phyloP scores from a whole-genome alignment of 306 rosid genomes.

The Gastrolobium villosum region DNA sequence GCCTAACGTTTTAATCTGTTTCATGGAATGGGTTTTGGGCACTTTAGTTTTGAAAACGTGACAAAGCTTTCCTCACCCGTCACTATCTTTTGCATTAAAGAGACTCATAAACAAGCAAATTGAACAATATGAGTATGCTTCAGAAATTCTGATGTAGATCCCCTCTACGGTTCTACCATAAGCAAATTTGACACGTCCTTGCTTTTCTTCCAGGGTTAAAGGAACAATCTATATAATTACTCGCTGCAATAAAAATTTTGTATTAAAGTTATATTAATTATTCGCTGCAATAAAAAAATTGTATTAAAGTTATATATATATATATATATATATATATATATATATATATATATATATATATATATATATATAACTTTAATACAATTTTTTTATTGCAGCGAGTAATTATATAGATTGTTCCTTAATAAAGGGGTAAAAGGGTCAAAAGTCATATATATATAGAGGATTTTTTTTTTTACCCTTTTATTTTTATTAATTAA shows the following conservation, averaged over 20 bases:
- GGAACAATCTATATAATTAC: background rate
- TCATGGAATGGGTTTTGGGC: conserved; percentile 47
- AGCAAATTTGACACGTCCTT: background rate
- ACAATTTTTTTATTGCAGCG: too few relatives aligned
- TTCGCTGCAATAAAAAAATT: background rate
- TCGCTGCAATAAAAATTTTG: background rate
- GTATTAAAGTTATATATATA: background rate
- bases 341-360: too few relatives aligned
- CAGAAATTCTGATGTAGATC: conserved; percentile 48
- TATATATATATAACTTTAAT: too few relatives aligned
- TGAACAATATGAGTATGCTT: conserved; percentile 41
- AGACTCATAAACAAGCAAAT: background rate
- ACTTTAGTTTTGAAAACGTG: conserved; percentile 65
- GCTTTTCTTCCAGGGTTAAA: conserved; percentile 44
- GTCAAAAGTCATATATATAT: too few relatives aligned
- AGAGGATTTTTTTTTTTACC: too few relatives aligned
- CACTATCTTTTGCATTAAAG: conserved; percentile 64
- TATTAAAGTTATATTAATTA: background rate
- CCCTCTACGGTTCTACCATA: conserved; percentile 13
- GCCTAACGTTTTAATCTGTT: conserved; percentile 47
- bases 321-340: too few relatives aligned
- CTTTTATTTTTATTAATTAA: too few relatives aligned
- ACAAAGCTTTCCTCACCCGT: conserved; percentile 72
- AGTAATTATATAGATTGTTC: too few relatives aligned
- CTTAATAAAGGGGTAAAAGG: too few relatives aligned